Conservation (phyloP, 805 yeast species). For the Candida namnaoensis region DNA sequence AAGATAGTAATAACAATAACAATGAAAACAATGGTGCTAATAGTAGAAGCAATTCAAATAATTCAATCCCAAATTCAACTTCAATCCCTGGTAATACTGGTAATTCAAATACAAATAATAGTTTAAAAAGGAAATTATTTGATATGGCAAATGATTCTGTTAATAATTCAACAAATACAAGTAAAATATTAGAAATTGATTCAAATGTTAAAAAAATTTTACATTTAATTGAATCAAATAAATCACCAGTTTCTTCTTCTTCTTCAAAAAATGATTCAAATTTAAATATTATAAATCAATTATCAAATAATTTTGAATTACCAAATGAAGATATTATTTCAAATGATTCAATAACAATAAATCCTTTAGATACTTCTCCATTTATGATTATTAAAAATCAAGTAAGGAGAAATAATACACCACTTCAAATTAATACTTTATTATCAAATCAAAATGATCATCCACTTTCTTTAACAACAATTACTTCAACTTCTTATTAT, state of each 20-base stretch:
- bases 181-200: slow-evolving; percentile 4
- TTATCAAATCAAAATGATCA: slow-evolving; percentile 9
- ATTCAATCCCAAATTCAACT: no score
- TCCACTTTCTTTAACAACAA: slow-evolving; percentile 17
- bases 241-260: no score
- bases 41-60: no score
- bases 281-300: no score
- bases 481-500: slow-evolving; percentile 23
- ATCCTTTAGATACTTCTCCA: background rate
- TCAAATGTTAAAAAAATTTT: background rate
- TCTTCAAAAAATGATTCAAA: no score
- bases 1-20: slow-evolving; percentile 1
- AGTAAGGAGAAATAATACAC: background rate
- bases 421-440: background rate
- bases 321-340: no score
- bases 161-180: background rate
- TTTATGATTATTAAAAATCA: background rate
- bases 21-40: background rate
- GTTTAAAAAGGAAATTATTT: no score
- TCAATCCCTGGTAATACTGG: no score
- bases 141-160: no score
- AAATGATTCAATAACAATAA: background rate
- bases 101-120: no score
- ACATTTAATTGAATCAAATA: no score
- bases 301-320: no score